Conservation (phyloP, 2,329 filamentous ascomycete species). For the Aspergillus cejpii region DNA sequence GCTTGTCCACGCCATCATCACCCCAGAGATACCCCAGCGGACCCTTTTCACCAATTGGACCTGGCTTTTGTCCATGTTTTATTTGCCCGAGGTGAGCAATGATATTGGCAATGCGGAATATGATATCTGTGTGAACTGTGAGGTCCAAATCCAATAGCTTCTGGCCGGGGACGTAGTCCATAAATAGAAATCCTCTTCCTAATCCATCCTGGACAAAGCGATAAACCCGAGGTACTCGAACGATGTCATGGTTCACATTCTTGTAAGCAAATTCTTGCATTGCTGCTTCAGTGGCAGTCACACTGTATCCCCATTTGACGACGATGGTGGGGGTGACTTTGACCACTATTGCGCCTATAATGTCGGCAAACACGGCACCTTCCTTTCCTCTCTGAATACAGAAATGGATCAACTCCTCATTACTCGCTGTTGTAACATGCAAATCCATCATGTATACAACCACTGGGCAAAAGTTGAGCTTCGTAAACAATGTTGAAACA, state of each 20-base stretch:
- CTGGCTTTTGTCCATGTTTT: constrained; percentile 7
- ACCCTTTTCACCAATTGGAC: constrained; percentile 14
- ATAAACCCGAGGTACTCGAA: constrained; percentile 18
- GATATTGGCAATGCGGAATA: constrained; percentile 13
- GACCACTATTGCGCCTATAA: constrained; percentile 9
- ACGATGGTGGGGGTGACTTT: constrained; percentile 11
- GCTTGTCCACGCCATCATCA: constrained; percentile 12
- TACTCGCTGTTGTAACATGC: background rate
- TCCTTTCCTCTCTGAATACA: constrained; percentile 5
- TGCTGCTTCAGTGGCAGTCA: constrained; percentile 15
- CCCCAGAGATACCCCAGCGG: constrained; percentile 19
- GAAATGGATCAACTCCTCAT: constrained; percentile 3
- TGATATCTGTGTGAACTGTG: constrained; percentile 7
- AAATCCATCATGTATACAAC: background rate
- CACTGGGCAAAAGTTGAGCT: too few relatives aligned
- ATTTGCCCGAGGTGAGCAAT: constrained; percentile 12
- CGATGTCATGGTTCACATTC: constrained; percentile 13
- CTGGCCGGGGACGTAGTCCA: constrained; percentile 20
- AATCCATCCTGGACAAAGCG: constrained; percentile 14
- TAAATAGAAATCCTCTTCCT: constrained; percentile 20
- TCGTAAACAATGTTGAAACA: too few relatives aligned
- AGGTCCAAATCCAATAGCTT: constrained; percentile 12
- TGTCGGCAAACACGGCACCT: constrained; percentile 3
- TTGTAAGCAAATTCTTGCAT: constrained; percentile 18
- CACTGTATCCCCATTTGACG: constrained; percentile 15